These are phyloP conservation scores for Parmelia sp. DNA, from an alignment of 495 filamentous ascomycete genomes.

Conservation along the genomic window DNA sequence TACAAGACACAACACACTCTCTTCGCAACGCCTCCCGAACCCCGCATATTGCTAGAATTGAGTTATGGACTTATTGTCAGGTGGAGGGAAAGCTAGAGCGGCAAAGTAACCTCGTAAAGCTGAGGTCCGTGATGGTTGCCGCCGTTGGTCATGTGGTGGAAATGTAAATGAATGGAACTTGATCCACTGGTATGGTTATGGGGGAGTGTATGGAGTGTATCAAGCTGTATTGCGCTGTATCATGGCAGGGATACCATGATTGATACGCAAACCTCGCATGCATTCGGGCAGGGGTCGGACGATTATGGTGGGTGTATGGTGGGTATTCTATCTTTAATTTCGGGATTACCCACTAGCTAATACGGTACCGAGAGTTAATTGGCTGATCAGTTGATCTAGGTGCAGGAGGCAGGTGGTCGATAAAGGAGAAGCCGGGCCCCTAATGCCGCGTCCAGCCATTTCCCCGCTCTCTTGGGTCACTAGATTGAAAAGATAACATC, in stretches of 20 bases:
- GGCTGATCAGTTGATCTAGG: background rate
- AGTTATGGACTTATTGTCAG: background rate
- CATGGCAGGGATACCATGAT: too few relatives aligned
- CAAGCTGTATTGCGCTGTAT: too few relatives aligned
- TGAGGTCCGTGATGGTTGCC: constrained; percentile 10
- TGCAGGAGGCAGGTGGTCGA: background rate
- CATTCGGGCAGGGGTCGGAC: too few relatives aligned
- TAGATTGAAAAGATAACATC: background rate
- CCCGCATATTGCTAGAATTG: constrained; percentile 4
- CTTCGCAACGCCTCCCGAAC: background rate
- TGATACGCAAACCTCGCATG: too few relatives aligned
- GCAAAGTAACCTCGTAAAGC: constrained; percentile 11
- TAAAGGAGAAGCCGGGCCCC: background rate
- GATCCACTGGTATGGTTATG: constrained; percentile 1
- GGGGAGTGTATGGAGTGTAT: too few relatives aligned
- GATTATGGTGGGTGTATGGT: background rate
- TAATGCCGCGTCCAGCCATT: background rate
- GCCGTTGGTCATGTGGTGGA: constrained; percentile 11
- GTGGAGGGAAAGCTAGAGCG: background rate
- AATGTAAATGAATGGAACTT: background rate
- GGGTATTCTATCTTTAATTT: constrained; percentile 5
- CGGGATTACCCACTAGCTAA: background rate
- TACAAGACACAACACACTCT: background rate
- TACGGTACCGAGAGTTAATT: constrained; percentile 2
- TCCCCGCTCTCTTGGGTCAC: background rate